A percentile compares a stretch with the other conserved stretches of the same genome.
phyloP scores from a whole-genome alignment of 2,329 filamentous ascomycete species.

The Beauveria bassiana region DNA sequence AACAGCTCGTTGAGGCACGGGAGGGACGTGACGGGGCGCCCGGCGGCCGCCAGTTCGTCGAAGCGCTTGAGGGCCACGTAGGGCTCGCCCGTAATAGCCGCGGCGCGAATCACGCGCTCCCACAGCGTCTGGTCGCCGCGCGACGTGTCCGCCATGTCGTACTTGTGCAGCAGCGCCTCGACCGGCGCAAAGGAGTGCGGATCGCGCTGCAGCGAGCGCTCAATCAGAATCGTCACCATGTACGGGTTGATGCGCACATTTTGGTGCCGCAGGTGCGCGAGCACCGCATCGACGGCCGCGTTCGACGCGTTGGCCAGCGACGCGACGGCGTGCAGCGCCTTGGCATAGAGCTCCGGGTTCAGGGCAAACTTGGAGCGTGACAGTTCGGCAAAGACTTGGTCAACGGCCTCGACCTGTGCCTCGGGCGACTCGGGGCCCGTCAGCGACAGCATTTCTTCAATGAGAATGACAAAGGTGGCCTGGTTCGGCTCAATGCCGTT shows the following conservation, averaged over 20 bases:
- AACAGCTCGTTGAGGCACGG: slow-evolving; percentile 37
- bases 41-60: slow-evolving; percentile 31
- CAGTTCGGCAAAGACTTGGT: slow-evolving; percentile 50
- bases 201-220: slow-evolving; percentile 53
- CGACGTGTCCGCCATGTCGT: slow-evolving; percentile 30
- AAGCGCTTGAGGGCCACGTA: slow-evolving; percentile 42
- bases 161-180: slow-evolving; percentile 52
- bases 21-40: slow-evolving; percentile 34
- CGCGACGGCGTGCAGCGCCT: slow-evolving; percentile 53
- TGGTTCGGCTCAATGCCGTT: slow-evolving; percentile 50
- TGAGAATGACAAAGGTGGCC: slow-evolving; percentile 66
- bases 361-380: slow-evolving; percentile 47
- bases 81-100: slow-evolving; percentile 46
- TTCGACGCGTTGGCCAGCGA: slow-evolving; percentile 30
- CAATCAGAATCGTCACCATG: slow-evolving; percentile 67
- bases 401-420: slow-evolving; percentile 45
- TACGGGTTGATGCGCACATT: slow-evolving; percentile 50
- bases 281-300: slow-evolving; percentile 49
- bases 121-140: slow-evolving; percentile 56
- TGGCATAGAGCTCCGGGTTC: slow-evolving; percentile 58
- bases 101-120: slow-evolving; percentile 63
- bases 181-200: slow-evolving; percentile 54
- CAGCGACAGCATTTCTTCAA: slow-evolving; percentile 48
- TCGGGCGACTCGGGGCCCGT: slow-evolving; percentile 31
- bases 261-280: slow-evolving; percentile 51